Base-by-base conservation (phyloP, 345 rosid genomes). In the Aethionema arabicum region DNA sequence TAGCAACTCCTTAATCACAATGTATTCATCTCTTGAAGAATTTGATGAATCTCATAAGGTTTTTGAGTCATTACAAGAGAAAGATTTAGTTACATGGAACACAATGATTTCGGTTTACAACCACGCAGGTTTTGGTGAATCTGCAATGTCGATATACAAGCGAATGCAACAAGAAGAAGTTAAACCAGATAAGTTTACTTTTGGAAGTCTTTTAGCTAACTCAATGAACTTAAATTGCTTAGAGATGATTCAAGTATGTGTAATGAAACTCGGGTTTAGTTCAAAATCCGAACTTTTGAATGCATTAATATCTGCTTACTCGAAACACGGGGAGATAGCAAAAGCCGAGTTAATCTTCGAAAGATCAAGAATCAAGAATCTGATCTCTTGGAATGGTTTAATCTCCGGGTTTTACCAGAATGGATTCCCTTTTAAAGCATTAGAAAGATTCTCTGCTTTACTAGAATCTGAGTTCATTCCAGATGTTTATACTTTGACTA, bases 31-130 rank as follows among this genome's bases (percentile, higher is more conserved):
- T 39, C 76, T 63, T 45, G 73, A 77, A 47, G 73, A 82, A 35
- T 38, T 81, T 48, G n/a, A n/a, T 56, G 73, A 71, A 5, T 80
- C 77, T 48, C 33, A 16, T 6, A 68, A 8, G 61, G 32, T 80
- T 75, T 89, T 90, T 31, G 69, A 72, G 52, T 75, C 70, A 32
- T 52, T 84, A 71, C 71, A 72, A 59, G 79, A 74, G 49, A 90
- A 73, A 74, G 95, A 90, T 80, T 65, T 76, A 45, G 82, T 85
- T 56, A 78, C 91, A 14, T 90, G 97, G 97, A 90, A 86, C 65
- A 71, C 90, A 49, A 79, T 86, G 73, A 72, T 90, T 71, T 85
- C 91, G 3, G 47, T 72, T 64, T 90, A 76, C 70, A 74, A 80
- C 68, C 90, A 74, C 62, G 74, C 72, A 38, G 80, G 74, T 12